phyloP scores from a whole-genome alignment of 2,329 filamentous ascomycete species.

The Aspergillus sp. region DNA sequence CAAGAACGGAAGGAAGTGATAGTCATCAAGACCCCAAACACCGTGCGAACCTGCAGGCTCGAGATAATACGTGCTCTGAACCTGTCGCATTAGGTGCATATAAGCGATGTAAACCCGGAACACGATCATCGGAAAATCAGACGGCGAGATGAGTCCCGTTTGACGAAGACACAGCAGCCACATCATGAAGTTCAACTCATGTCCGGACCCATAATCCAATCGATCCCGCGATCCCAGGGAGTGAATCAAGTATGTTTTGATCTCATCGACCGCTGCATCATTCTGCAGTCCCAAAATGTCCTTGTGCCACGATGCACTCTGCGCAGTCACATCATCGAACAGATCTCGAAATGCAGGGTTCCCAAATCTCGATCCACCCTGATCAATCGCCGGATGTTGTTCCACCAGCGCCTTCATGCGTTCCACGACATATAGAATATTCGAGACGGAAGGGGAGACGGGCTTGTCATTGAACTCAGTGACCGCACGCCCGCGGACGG shows the following conservation, averaged over 20 bases:
- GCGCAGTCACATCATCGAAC: constrained; percentile 49
- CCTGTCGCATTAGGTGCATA: constrained; percentile 73
- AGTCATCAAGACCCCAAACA: constrained; percentile 96
- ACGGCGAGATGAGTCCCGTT: constrained; percentile 55
- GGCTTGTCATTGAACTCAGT: constrained; percentile 20
- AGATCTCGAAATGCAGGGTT: constrained; percentile 86
- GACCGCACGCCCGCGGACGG: constrained; percentile 51
- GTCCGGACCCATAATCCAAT: constrained; percentile 95
- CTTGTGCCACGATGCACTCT: constrained; percentile 36
- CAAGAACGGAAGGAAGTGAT: constrained; percentile 92
- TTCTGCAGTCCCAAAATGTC: constrained; percentile 33
- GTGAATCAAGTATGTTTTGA: constrained; percentile 71
- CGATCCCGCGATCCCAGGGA: constrained; percentile 79
- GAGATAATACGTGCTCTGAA: constrained; percentile 91
- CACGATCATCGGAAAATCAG: constrained; percentile 67
- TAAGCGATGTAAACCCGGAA: constrained; percentile 77
- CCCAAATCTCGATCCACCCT: constrained; percentile 83
- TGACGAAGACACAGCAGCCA: constrained; percentile 95
- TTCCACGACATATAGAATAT: constrained; percentile 64
- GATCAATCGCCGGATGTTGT: constrained; percentile 71
- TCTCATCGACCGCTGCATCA: constrained; percentile 57
- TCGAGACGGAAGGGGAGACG: constrained; percentile 54
- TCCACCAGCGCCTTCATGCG: constrained; percentile 61
- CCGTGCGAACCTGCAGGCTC: constrained; percentile 95
- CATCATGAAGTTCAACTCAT: constrained; percentile 94